These are phyloP conservation scores for Rhodotorula sp. DNA, from an alignment of 1,284 basidiomycete genomes.

Conservation along the genomic window DNA sequence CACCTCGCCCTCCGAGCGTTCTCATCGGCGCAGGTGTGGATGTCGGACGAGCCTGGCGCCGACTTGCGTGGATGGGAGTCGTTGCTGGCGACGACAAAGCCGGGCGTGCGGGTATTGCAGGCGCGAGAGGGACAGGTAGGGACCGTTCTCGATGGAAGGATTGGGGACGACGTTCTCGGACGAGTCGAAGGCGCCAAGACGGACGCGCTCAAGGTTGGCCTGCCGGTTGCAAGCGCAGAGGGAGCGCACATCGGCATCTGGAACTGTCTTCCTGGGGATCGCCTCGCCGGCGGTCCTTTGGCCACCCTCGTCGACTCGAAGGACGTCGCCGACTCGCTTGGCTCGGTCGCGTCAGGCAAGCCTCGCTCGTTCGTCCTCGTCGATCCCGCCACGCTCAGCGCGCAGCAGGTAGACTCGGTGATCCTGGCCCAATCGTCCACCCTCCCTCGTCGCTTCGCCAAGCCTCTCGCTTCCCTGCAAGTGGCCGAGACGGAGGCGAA, in stretches of 20 bases:
- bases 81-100: conserved; percentile 16
- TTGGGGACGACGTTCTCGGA: conserved; percentile 31
- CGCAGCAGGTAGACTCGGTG: neutral
- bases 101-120: conserved; percentile 31
- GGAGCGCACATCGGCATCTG: conserved; percentile 38
- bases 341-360: neutral
- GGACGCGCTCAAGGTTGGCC: conserved; percentile 28
- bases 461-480: neutral
- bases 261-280: conserved; percentile 16
- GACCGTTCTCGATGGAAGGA: conserved; percentile 18
- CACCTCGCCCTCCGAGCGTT: conserved; percentile 46
- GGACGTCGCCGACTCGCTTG: conserved; percentile 28
- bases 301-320: neutral
- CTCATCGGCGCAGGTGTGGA: conserved; percentile 34
- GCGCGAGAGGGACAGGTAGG: neutral
- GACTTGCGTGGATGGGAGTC: neutral
- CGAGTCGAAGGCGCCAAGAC: neutral
- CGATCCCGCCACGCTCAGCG: neutral
- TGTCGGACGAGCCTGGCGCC: conserved; percentile 29
- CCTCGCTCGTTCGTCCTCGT: conserved; percentile 1
- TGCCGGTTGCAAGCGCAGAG: conserved; percentile 9
- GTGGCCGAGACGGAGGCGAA: neutral
- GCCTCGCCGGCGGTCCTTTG: neutral
- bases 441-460: neutral
- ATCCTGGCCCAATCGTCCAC: too few species aligned